Evolutionary conservation across 768 basidiomycete species (phyloP).

Genomic region (Boletus bicolor): DNA sequence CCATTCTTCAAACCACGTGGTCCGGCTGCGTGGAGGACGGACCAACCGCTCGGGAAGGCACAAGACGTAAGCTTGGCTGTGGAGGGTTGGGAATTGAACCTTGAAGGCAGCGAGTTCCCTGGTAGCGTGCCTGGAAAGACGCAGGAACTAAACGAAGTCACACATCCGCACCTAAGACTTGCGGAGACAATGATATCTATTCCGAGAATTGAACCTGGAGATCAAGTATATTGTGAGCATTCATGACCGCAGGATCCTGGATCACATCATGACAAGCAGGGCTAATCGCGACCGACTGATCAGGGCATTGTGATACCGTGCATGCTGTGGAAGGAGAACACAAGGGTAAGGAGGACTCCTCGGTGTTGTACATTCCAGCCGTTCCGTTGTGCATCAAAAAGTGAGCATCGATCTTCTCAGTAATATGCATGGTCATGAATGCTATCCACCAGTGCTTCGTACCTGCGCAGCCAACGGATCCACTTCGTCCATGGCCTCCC

Average conservation of each 20-base stretch:
- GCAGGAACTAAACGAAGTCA: conserved; percentile 51
- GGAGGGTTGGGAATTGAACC: conserved; percentile 56
- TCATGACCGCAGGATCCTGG: neutral
- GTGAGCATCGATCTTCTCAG: conserved; percentile 26
- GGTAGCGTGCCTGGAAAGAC: conserved; percentile 51
- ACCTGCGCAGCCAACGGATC: conserved; percentile 47
- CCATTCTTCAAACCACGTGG: conserved; percentile 56
- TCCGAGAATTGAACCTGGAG: conserved; percentile 57
- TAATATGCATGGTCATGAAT: neutral
- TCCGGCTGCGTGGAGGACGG: neutral
- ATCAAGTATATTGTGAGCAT: conserved; percentile 55
- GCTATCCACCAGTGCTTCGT: conserved; percentile 37
- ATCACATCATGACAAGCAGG: neutral
- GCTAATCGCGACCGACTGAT: neutral
- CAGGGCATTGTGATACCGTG: conserved; percentile 54
- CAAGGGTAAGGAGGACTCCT: conserved; percentile 46
- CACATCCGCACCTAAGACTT: conserved; percentile 63
- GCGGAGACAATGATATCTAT: conserved; percentile 55
- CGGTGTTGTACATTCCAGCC: conserved; percentile 56
- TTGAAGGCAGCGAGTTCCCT: conserved; percentile 50
- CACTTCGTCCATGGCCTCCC: conserved; percentile 48
- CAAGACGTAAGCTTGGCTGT: conserved; percentile 34
- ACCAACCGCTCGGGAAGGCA: neutral
- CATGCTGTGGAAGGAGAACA: conserved; percentile 55
- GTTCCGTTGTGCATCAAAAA: conserved; percentile 49